These are phyloP conservation scores for Hondaea fermentalgiana DNA, from an alignment of 108 stramenopile genomes.

Conservation along the genomic window DNA sequence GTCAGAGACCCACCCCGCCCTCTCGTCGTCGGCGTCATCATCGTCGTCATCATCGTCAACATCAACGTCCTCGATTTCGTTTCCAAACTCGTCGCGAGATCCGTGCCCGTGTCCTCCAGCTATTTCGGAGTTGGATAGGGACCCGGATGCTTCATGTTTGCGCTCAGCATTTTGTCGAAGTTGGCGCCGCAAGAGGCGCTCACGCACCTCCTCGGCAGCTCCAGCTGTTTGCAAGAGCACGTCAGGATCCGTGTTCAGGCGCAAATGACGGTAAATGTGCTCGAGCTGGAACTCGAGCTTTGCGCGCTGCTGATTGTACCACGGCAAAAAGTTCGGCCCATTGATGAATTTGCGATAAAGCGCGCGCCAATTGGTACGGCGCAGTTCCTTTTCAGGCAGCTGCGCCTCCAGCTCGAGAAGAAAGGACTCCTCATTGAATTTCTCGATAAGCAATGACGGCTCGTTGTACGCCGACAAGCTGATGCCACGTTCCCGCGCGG, in stretches of 20 bases:
- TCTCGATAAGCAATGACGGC: background rate
- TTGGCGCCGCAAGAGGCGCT: background rate
- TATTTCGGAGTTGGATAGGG: too few species aligned
- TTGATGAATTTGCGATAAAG: background rate
- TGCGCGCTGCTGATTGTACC: background rate
- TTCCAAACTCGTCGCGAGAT: too few species aligned
- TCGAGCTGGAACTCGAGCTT: constrained; percentile 6
- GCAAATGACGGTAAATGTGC: background rate
- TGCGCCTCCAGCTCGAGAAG: background rate
- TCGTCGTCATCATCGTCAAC: too few species aligned
- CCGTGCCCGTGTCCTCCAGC: too few species aligned
- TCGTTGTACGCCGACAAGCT: background rate
- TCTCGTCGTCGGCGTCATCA: too few species aligned
- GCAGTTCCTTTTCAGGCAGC: constrained; percentile 1
- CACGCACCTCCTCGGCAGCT: background rate
- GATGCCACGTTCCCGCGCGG: background rate
- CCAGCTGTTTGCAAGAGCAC: background rate
- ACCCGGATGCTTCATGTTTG: too few species aligned
- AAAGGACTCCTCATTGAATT: background rate
- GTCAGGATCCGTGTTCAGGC: background rate
- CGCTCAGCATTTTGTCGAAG: background rate
- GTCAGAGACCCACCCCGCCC: too few species aligned
- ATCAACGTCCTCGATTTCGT: too few species aligned
- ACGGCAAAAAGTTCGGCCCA: background rate
- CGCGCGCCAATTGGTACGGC: background rate